These are phyloP conservation scores for Penicillium robsamsonii DNA, from an alignment of 495 filamentous ascomycete species.

Conservation along the genomic window DNA sequence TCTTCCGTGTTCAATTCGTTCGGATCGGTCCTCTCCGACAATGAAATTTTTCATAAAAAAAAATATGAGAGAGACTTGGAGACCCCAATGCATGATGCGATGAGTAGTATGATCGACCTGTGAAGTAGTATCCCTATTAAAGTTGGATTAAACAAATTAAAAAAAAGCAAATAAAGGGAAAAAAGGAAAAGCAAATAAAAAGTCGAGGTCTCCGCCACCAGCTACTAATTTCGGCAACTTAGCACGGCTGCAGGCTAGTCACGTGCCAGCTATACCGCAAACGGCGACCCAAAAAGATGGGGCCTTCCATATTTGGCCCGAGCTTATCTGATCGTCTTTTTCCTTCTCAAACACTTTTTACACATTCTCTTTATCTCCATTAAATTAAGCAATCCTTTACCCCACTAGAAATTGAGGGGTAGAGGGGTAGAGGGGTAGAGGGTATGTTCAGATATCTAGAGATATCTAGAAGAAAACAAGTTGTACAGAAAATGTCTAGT, in stretches of 20 bases:
- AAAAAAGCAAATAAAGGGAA: background rate
- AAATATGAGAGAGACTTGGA: background rate
- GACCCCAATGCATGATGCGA: slow-evolving; percentile 6
- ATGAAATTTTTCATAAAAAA: background rate
- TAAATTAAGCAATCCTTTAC: background rate
- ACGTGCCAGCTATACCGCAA: slow-evolving; percentile 23
- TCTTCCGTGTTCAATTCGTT: slow-evolving; percentile 9
- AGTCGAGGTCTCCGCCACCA: slow-evolving; percentile 17
- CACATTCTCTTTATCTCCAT: slow-evolving; percentile 19
- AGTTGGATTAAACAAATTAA: background rate
- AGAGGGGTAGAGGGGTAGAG: slow-evolving; percentile 1
- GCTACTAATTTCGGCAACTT: slow-evolving; percentile 15
- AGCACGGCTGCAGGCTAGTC: slow-evolving; percentile 8
- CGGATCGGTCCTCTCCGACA: slow-evolving; percentile 32
- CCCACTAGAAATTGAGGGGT: slow-evolving; percentile 11
- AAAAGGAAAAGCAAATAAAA: background rate
- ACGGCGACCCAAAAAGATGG: slow-evolving; percentile 3
- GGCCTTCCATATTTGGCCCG: background rate
- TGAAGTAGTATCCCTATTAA: background rate
- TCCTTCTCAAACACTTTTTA: slow-evolving; percentile 25
- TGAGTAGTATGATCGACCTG: background rate
- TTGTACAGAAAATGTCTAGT: background rate
- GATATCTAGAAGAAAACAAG: background rate
- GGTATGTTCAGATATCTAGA: no score
- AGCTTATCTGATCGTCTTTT: slow-evolving; percentile 30